phyloP scores from a whole-genome alignment of 2,329 filamentous ascomycete species.

The Penicillium expansum region DNA sequence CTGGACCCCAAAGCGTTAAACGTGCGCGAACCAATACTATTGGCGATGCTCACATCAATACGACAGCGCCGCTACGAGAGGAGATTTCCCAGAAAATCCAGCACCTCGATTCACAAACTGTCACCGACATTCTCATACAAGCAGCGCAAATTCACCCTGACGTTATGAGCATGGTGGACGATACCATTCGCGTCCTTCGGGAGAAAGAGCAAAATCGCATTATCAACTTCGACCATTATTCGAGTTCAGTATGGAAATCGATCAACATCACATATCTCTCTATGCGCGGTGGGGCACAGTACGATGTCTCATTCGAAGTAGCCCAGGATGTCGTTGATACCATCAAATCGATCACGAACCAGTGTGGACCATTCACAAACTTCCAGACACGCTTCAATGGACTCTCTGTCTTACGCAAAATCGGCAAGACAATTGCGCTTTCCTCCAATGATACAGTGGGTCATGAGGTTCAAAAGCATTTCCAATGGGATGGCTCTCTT shows the following conservation, averaged over 20 bases:
- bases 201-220: neutral
- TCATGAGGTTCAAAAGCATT: conserved; percentile 15
- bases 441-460: conserved; percentile 5
- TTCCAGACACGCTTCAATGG: conserved; percentile 16
- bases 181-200: neutral
- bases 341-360: neutral
- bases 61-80: neutral
- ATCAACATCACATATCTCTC: conserved; percentile 13
- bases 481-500: conserved; percentile 4
- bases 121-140: neutral
- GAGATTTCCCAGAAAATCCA: neutral
- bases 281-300: conserved; percentile 7
- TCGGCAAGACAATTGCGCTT: conserved; percentile 18
- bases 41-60: neutral
- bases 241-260: conserved; percentile 4
- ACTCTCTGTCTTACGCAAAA: conserved; percentile 18
- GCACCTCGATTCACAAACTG: neutral
- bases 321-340: neutral
- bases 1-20: neutral
- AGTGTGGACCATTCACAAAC: conserved; percentile 5
- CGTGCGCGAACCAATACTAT: neutral
- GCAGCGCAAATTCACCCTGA: neutral
- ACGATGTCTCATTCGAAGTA: conserved; percentile 8
- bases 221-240: neutral
- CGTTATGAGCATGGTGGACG: neutral